phyloP scores from a whole-genome alignment of 495 filamentous ascomycete species.

The Aspergillus olivimuriae region DNA sequence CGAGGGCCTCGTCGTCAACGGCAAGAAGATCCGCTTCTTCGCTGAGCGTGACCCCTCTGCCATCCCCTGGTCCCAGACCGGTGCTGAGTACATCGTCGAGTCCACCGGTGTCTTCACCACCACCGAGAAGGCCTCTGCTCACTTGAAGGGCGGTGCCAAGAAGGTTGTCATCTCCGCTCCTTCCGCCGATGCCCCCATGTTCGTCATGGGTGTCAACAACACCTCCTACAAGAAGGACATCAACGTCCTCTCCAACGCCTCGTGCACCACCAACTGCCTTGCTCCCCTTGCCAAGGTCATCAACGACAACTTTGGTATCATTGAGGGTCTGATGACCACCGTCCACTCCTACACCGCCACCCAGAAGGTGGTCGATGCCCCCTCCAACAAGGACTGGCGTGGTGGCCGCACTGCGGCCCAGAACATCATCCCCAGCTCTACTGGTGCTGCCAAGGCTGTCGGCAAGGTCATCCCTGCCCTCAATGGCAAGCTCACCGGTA shows the following conservation, averaged over 20 bases:
- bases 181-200: constrained; percentile 98
- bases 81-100: constrained; percentile 94
- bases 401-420: constrained; percentile 96
- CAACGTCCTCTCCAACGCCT: constrained; percentile 96
- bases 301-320: constrained; percentile 93
- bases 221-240: constrained; percentile 81
- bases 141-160: constrained; percentile 99
- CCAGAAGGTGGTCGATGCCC: constrained; percentile 98
- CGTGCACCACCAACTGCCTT: constrained; percentile 99
- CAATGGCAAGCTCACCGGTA: constrained; percentile 99
- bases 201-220: constrained; percentile 99
- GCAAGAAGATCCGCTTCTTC: constrained; percentile 96
- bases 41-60: constrained; percentile 80
- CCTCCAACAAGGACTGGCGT: constrained; percentile 98
- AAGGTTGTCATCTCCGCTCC: constrained; percentile 99
- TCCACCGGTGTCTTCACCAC: constrained; percentile 99
- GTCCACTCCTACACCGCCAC: constrained; percentile 99
- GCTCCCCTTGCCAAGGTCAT: constrained; percentile 98
- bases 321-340: constrained; percentile 99
- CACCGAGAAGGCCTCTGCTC: constrained; percentile 86
- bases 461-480: constrained; percentile 97
- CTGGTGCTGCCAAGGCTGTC: constrained; percentile 98
- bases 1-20: constrained; percentile 79
- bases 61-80: constrained; percentile 88
- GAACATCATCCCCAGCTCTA: constrained; percentile 99